Evolutionary conservation across 78 protist genomes (phyloP), one percentile per base, ranked within the genome.

Genomic region (Chrysochromulina tobinii): DNA sequence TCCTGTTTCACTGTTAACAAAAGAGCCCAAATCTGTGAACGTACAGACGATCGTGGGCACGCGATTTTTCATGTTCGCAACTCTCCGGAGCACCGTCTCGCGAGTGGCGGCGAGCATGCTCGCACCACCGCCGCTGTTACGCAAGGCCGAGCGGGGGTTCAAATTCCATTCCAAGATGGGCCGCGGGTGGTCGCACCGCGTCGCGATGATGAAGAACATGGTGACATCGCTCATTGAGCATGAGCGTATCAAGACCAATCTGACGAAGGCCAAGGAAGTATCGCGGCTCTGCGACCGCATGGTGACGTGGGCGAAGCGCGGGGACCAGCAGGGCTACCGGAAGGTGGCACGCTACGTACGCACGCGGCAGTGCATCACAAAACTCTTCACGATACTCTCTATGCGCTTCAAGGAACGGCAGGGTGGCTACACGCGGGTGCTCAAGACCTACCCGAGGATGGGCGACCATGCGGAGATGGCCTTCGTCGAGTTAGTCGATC

Each of bases 341-440:
- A 1, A 27, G 38, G 87, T 61, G 48, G 8, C 21, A 1, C 6
- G 27, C 64, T 0, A 48, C 50, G 38, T 51, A 50, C 79, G 53
- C 59, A 61, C 89, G 20, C 1, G 3, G 18, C 54, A n/a, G 2
- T 57, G 1, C n/a, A 54, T 75, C 48, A 58, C 1, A 4, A 54
- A 59, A 3, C 77, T 67, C 50, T 87, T 68, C 77, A 75, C 84
- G 9, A 48, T 61, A 51, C 48, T 89, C 48, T 61, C 72, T 48
- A 3, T 1, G 20, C 86, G 96, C 54, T 95, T 48, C 77, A 0
- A 0, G 11, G 84, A 93, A 3, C 61, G 96, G 58, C 64, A 20
- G 21, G 96, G 96, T 81, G 96, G 96, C 11, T 95, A 95, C 69
- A 93, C 95, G 9, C 94, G 96, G 77, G 85, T 95, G 25, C 66